Conservation (phyloP, 352 stramenopile species). For the Phytophthora citrophthora region DNA sequence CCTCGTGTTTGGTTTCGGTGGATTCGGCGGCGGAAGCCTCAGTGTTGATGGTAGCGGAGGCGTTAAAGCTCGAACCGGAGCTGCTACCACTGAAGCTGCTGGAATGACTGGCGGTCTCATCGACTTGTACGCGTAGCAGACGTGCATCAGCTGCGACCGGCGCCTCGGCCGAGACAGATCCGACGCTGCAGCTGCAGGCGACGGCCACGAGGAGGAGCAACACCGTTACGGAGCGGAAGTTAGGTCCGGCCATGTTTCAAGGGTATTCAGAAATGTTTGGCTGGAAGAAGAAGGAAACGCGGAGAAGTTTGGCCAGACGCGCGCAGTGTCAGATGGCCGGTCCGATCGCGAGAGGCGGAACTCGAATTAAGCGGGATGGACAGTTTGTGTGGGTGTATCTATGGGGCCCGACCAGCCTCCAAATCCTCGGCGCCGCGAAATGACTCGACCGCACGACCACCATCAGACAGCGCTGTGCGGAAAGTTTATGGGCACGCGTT, state of each 20-base stretch:
- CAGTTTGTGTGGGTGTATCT: conserved; percentile 5
- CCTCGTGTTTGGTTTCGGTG: conserved; percentile 14
- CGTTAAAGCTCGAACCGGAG: conserved; percentile 4
- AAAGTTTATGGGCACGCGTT: conserved; percentile 11
- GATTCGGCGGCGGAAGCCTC: conserved; percentile 15
- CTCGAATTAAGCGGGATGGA: conserved; percentile 24
- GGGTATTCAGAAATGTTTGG: conserved; percentile 18
- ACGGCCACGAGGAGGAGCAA: conserved; percentile 31
- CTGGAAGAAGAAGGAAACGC: neutral
- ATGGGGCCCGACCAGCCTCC: conserved; percentile 10
- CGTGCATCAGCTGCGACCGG: conserved; percentile 3
- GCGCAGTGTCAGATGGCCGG: conserved; percentile 7
- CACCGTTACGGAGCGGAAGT: conserved; percentile 4
- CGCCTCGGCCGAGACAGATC: conserved; percentile 17
- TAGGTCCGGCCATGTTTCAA: conserved; percentile 14
- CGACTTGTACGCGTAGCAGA: conserved; percentile 17
- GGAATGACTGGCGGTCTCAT: conserved; percentile 3
- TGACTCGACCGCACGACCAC: conserved; percentile 6
- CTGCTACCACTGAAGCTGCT: conserved; percentile 5
- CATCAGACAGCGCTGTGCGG: neutral
- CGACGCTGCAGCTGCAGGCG: conserved; percentile 10
- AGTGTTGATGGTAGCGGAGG: conserved; percentile 10
- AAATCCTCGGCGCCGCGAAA: conserved; percentile 11
- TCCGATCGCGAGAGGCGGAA: conserved; percentile 17
- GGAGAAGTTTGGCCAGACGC: conserved; percentile 10